phyloP scores from a whole-genome alignment of 2,329 filamentous ascomycete genomes.

The Colletotrichum salicis region DNA sequence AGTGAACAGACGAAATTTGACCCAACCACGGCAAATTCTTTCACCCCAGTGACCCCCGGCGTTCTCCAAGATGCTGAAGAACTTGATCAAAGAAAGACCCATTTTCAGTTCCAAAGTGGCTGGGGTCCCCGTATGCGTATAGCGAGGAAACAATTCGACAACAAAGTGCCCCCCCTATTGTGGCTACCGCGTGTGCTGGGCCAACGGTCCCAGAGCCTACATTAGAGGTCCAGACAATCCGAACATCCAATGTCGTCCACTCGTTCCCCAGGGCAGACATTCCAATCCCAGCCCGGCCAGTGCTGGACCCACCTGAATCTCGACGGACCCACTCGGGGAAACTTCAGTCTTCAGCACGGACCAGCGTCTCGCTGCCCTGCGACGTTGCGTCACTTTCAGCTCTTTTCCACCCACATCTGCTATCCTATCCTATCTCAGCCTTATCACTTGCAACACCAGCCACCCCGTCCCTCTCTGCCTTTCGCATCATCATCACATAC shows the following conservation, averaged over 20 bases:
- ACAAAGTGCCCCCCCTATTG: slow-evolving; percentile 32
- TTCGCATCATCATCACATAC: background rate
- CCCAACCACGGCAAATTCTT: slow-evolving; percentile 4
- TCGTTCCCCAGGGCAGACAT: slow-evolving; percentile 3
- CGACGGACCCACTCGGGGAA: slow-evolving; percentile 8
- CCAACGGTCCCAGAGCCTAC: background rate
- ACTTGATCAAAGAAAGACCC: slow-evolving; percentile 14
- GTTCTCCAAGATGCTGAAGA: slow-evolving; percentile 3
- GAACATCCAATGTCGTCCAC: background rate
- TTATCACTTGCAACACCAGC: background rate
- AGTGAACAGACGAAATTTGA: slow-evolving; percentile 17
- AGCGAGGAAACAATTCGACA: background rate
- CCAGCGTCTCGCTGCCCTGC: slow-evolving; percentile 5
- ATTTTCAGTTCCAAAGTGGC: slow-evolving; percentile 30
- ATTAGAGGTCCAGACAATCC: background rate
- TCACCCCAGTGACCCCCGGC: background rate
- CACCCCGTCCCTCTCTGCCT: background rate
- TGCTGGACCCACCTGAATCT: slow-evolving; percentile 14
- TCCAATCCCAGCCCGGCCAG: background rate
- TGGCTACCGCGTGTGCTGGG: slow-evolving; percentile 19
- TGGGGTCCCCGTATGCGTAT: slow-evolving; percentile 11
- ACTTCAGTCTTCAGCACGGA: background rate
- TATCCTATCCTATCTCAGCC: background rate
- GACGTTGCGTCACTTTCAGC: slow-evolving; percentile 24
- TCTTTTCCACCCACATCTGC: background rate